Base-by-base conservation (phyloP, 176 grass and related monocot species). In the Zea luxurians region DNA sequence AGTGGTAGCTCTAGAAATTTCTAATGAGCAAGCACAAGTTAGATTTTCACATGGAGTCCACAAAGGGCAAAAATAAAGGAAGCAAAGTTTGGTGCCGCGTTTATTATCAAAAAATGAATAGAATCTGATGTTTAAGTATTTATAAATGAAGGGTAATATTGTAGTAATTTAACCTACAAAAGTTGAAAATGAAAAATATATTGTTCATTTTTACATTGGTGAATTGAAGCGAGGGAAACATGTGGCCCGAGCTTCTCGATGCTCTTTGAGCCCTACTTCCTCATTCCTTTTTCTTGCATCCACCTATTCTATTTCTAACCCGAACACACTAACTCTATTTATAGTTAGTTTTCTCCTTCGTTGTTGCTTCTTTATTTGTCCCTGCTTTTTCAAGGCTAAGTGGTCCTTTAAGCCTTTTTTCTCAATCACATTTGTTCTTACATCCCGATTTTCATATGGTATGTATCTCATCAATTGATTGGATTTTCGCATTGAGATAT, bases 211-310 rank as follows among this genome's bases (percentile, higher is more conserved):
- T 58, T 20, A 58, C 54, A 9, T 58, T 20, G 54, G 2, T 20
- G 54, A 4, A 58, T 58, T 20, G 1, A n/a, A 16, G 18, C 17
- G 2, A 69, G 5, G 53, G 34, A 46, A 10, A 43, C 13, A 9
- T 37, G 37, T 16, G 50, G 3, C 13, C 61, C 61, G 69, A 62
- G 46, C 68, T 83, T 64, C 4, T 44, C 0, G 76, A 13, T 80
- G 63, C 54, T 59, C 16, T 53, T 46, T 11, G 1, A 17, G 27
- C 10, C 81, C 86, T 88, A 75, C 46, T 75, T 83, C 53, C 55
- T 17, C 81, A 70, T 47, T 69, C 80, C 75, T 61, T 88, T 74
- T 62, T 52, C 46, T 84, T 47, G 17, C 75, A 63, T 60, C 76
- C 61, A 42, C 49, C 0, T 35, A 27, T 50, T 21, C 1, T 3